Base-by-base conservation (phyloP, 2,329 filamentous ascomycete genomes). In the Myriosclerotinia curreyana region DNA sequence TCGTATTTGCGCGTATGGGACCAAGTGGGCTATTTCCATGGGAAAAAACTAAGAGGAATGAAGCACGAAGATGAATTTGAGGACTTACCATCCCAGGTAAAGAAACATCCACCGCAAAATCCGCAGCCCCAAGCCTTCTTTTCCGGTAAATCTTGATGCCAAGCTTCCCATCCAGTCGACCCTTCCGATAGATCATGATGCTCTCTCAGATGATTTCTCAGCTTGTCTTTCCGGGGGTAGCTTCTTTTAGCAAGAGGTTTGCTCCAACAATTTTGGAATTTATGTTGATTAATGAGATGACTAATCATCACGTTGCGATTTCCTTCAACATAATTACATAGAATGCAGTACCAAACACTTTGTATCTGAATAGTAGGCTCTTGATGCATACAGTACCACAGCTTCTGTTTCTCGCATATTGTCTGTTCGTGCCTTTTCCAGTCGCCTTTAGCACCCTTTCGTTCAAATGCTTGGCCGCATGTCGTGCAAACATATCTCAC, bases 81-180 rank as follows among this genome's bases (percentile, higher is more conserved):
- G 8, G 49, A 67, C 68, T 61, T 65, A 71, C 69, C 66, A 58
- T 69, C 65, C 69, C 69, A 71, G 42, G 66, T 67, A 11, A 67
- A 66, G 9, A 59, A 64, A 25, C 66, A 69, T 11, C 2, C 61
- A 5, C 68, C 69, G 62, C 69, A 70, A 49, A 67, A 71, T n/a
- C 69, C 69, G 62, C 69, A 71, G 5, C 69, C 69, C 68, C 69
- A 71, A 54, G 69, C 69, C 50, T 62, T 67, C 46, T 70, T 71
- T 48, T 62, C 65, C 49, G 54, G 64, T 14, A 50, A 56, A 25
- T 64, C 60, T 48, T 61, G 62, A 64, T 68, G 55, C 69, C 69
- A 71, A 1, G 42, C 40, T 34, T 71, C 66, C 69, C 69, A 71
- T 0, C 61, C 38, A 7, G 17, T 55, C 9, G 64, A 60, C 2